These are phyloP conservation scores for Agarophyton chilense DNA, from an alignment of 23 red algal genomes.

Conservation along the genomic window DNA sequence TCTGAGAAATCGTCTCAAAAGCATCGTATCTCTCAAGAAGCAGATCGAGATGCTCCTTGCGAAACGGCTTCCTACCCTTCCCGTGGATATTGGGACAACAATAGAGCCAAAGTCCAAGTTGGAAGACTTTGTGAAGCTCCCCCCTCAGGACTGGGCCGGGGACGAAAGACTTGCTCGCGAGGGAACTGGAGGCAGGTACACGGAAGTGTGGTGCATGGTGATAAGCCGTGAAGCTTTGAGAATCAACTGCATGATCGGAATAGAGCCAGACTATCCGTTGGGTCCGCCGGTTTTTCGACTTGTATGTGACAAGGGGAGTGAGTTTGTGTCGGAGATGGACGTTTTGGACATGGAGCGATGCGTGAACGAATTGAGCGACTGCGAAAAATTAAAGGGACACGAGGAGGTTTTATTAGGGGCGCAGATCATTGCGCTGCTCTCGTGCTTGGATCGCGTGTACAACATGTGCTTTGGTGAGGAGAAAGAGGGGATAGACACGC, in stretches of 20 bases:
- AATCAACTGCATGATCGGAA: slow-evolving; percentile 39
- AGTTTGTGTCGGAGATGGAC: slow-evolving; percentile 13
- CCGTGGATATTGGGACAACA: slow-evolving; percentile 25
- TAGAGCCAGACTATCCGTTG: slow-evolving; percentile 43
- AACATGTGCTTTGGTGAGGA: background rate
- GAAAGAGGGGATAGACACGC: background rate
- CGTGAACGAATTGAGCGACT: slow-evolving; percentile 31
- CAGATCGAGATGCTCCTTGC: slow-evolving; percentile 39
- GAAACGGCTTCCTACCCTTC: slow-evolving; percentile 14
- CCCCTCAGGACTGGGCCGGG: slow-evolving; percentile 3
- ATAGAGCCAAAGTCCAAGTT: slow-evolving; percentile 45
- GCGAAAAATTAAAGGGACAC: background rate
- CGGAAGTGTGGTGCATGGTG: slow-evolving; percentile 49
- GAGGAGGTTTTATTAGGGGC: slow-evolving; percentile 28
- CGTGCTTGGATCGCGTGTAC: slow-evolving; percentile 26
- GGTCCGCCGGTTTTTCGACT: slow-evolving; percentile 29
- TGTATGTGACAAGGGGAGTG: slow-evolving; percentile 16
- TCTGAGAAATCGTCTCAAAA: slow-evolving; percentile 13
- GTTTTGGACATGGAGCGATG: slow-evolving; percentile 37
- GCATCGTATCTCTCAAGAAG: slow-evolving; percentile 34
- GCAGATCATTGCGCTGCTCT: slow-evolving; percentile 14
- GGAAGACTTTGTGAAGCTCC: slow-evolving; percentile 35
- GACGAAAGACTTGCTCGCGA: slow-evolving; percentile 22
- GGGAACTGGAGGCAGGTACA: slow-evolving; percentile 15
- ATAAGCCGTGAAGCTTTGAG: background rate